These are phyloP conservation scores for Diplodia intermedia DNA, from an alignment of 2,329 filamentous ascomycete genomes.

Conservation along the genomic window DNA sequence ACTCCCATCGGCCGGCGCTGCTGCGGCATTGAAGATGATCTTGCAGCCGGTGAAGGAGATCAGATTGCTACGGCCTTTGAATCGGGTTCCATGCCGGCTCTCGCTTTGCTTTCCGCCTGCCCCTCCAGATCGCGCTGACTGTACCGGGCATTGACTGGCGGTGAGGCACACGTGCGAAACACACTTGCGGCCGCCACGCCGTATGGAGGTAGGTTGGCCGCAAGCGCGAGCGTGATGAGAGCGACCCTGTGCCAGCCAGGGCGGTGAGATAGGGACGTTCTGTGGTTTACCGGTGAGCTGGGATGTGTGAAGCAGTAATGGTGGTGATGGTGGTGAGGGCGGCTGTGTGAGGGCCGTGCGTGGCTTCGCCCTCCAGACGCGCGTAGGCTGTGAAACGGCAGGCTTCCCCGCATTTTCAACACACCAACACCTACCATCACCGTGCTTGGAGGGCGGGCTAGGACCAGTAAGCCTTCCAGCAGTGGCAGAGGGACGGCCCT, in stretches of 20 bases:
- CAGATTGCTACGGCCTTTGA: background rate
- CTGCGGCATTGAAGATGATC: background rate
- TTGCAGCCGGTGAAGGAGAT: slow-evolving; percentile 1
- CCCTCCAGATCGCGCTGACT: background rate
- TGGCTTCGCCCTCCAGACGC: background rate
- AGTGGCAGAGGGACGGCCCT: slow-evolving; percentile 22
- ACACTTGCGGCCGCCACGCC: background rate
- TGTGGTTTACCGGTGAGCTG: slow-evolving; percentile 13
- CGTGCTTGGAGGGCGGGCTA: slow-evolving; percentile 3
- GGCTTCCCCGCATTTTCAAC: slow-evolving; percentile 27
- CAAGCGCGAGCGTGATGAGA: background rate
- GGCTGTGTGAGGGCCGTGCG: background rate
- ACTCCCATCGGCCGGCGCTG: slow-evolving; percentile 2
- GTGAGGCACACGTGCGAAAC: slow-evolving; percentile 1
- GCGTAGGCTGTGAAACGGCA: slow-evolving; percentile 24
- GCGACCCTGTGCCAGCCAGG: background rate
- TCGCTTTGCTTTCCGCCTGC: background rate
- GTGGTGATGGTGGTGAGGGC: background rate
- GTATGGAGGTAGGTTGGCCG: background rate
- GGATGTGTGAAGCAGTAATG: background rate
- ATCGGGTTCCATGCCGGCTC: background rate
- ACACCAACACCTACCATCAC: slow-evolving; percentile 5
- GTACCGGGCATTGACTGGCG: background rate
- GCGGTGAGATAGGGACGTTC: background rate
- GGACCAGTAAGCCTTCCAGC: slow-evolving; percentile 8